Base-by-base conservation (phyloP, 1,284 basidiomycete genomes). In the Marasmius sp. region DNA sequence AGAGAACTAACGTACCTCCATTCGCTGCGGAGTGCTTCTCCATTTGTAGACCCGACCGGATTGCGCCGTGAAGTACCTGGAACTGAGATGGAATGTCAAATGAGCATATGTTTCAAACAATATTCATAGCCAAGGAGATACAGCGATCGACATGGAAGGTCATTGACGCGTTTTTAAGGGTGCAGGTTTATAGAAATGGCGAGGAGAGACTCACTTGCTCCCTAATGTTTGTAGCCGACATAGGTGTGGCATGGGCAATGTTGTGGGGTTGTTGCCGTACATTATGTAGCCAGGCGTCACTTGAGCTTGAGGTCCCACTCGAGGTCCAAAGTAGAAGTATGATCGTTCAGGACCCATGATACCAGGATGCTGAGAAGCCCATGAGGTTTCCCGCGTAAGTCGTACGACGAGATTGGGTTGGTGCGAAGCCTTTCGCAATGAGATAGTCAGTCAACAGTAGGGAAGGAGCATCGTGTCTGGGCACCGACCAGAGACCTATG, bases 291-390 rank as follows among this genome's bases (percentile, higher is more conserved):
- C 89, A 5, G 83, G 81, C 2, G 79, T 69, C 54, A 78, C 81
- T 52, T 76, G 77, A n/a, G n/a, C n/a, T n/a, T n/a, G n/a, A n/a
- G n/a, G n/a, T n/a, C n/a, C n/a, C n/a, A n/a, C n/a, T n/a, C n/a
- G n/a, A 7, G 89, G 88, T 0, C 89, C 90, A 63, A 92, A 85
- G 70, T 89, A 92, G 61, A 91, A 82, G 69, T 81, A 89, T 7
- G 89, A 84, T 51, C 83, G 87, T 61, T 80, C 81, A 14, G 90
- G 89, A 12, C 90, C 90, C 84, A 89, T 85, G 64, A 91, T 85
- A 55, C 76, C 78, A 20, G 84, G 81, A 67, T 89, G 84, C 58
- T 84, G 84, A 65, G 84, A 79, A 20, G 83, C 78, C 89, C 90
- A 92, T 33, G 74, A 76, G 0, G 79, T 72, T 68, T 91, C 87